phyloP scores from a whole-genome alignment of 2,329 filamentous ascomycete genomes.

The Venturia asperata region DNA sequence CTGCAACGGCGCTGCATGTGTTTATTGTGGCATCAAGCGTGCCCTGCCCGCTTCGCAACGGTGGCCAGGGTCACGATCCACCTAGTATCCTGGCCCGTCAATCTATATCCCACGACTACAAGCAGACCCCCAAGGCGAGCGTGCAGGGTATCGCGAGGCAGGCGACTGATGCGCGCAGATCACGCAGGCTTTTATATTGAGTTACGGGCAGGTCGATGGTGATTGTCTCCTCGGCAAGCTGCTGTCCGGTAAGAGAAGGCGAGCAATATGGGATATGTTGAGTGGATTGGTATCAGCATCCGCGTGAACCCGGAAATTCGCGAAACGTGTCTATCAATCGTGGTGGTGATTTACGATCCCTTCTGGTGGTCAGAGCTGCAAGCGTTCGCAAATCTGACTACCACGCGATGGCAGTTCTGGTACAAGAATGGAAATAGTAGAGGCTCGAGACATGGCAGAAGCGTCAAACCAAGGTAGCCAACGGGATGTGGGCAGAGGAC shows the following conservation, averaged over 20 bases:
- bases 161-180: constrained; percentile 16
- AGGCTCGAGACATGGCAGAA: neutral
- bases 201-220: constrained; percentile 7
- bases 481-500: neutral
- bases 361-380: constrained; percentile 6
- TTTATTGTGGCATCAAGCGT: constrained; percentile 15
- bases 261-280: constrained; percentile 9
- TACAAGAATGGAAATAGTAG: constrained; percentile 5
- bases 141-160: constrained; percentile 1
- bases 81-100: constrained; percentile 6
- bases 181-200: constrained; percentile 7
- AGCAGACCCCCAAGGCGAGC: neutral
- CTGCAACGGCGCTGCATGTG: constrained; percentile 12
- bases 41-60: constrained; percentile 17
- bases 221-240: constrained; percentile 9
- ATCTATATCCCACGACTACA: constrained; percentile 17
- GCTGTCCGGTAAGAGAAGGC: neutral
- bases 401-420: too few relatives aligned
- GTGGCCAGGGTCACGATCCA: constrained; percentile 16
- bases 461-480: neutral
- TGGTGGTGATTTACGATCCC: constrained; percentile 1
- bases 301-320: neutral
- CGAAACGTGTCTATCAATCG: neutral
- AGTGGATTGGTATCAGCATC: constrained; percentile 8
- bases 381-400: constrained; percentile 2